Evolutionary conservation across 495 filamentous ascomycete species (phyloP).

Genomic region (Amphirosellinia nigrospora): DNA sequence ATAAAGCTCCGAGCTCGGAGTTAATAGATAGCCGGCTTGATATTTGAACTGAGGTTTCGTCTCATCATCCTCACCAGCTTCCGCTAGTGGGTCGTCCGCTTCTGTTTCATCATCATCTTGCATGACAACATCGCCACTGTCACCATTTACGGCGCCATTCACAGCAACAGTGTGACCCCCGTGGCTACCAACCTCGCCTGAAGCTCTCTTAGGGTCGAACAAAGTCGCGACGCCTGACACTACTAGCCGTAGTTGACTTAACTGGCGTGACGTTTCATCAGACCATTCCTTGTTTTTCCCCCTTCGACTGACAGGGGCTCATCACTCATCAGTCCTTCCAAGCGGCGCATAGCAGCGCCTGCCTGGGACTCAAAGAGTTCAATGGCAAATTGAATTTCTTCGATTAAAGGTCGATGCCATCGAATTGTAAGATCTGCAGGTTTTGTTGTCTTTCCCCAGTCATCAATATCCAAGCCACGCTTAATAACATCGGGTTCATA

Average conservation of each 20-base stretch:
- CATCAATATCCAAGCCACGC: slow-evolving; percentile 61
- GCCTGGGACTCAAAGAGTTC: slow-evolving; percentile 85
- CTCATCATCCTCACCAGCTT: slow-evolving; percentile 81
- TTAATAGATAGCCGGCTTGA: slow-evolving; percentile 82
- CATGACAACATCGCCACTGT: slow-evolving; percentile 51
- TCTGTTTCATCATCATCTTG: slow-evolving; percentile 53
- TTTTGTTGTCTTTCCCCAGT: slow-evolving; percentile 79
- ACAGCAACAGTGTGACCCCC: background rate
- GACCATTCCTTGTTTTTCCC: slow-evolving; percentile 98
- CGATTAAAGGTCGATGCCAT: slow-evolving; percentile 84
- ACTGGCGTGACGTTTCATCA: slow-evolving; percentile 88
- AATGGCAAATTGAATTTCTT: slow-evolving; percentile 86
- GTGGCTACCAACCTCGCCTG: slow-evolving; percentile 47
- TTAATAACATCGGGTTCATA: slow-evolving; percentile 71
- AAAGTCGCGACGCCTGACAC: slow-evolving; percentile 87
- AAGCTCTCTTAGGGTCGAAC: slow-evolving; percentile 79
- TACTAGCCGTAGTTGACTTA: slow-evolving; percentile 83
- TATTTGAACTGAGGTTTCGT: slow-evolving; percentile 83
- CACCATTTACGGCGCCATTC: slow-evolving; percentile 48
- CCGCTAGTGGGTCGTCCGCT: slow-evolving; percentile 66
- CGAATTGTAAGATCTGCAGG: slow-evolving; percentile 78
- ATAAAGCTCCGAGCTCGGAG: slow-evolving; percentile 66
- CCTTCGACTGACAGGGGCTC: slow-evolving; percentile 87
- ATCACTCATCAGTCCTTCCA: slow-evolving; percentile 78
- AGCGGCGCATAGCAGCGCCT: slow-evolving; percentile 56